These are phyloP conservation scores for Plasmopara halstedii DNA, from an alignment of 352 stramenopile species.

Conservation along the genomic window DNA sequence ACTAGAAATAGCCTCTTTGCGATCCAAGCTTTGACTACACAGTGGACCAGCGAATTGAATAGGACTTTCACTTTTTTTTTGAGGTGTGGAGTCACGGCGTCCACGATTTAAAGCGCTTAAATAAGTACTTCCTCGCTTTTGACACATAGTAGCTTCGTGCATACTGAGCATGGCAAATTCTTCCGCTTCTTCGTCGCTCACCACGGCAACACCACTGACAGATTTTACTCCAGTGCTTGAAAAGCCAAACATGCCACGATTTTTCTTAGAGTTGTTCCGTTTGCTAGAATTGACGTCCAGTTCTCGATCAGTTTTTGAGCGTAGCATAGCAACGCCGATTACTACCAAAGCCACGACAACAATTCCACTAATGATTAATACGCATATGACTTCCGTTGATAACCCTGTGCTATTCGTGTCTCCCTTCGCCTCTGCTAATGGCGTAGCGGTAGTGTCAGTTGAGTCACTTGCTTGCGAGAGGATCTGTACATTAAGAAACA, in stretches of 20 bases:
- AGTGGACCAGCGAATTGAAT: conserved; percentile 44
- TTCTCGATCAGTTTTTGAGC: conserved; percentile 34
- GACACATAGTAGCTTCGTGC: conserved; percentile 50
- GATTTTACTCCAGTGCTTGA: conserved; percentile 21
- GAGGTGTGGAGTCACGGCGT: conserved; percentile 13
- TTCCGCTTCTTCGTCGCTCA: conserved; percentile 40
- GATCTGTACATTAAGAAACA: conserved; percentile 40
- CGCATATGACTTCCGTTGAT: conserved; percentile 52
- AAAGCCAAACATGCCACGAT: conserved; percentile 27
- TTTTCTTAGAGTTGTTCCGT: conserved; percentile 18
- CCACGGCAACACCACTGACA: conserved; percentile 13
- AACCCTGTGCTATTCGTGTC: conserved; percentile 24
- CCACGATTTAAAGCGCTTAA: conserved; percentile 31
- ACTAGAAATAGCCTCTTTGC: conserved; percentile 20
- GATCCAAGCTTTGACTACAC: conserved; percentile 37
- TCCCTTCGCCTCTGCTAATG: conserved; percentile 23
- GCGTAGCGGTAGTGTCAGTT: conserved; percentile 24
- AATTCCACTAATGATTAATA: conserved; percentile 67
- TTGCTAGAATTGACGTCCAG: conserved; percentile 13
- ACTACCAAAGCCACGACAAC: conserved; percentile 51
- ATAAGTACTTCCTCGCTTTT: conserved; percentile 40
- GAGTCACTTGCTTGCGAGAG: conserved; percentile 17
- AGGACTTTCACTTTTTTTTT: conserved; percentile 29
- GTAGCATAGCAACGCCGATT: conserved; percentile 58
- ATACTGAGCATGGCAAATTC: conserved; percentile 80